Evolutionary conservation across 306 rosid species (phyloP).

Genomic region (Gastrolobium bilobum): DNA sequence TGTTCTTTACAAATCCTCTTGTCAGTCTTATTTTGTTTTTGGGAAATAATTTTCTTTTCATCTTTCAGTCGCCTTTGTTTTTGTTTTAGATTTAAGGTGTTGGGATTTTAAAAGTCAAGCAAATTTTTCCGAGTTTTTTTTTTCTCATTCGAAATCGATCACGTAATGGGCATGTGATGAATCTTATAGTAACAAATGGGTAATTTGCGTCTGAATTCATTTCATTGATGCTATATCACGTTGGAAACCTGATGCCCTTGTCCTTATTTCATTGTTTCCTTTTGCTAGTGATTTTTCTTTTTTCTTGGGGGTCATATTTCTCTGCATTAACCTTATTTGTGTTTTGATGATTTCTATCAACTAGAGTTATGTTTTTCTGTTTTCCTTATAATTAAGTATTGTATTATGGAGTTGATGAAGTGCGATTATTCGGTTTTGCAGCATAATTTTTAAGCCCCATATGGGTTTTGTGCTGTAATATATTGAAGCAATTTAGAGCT

Average conservation of each 20-base stretch:
- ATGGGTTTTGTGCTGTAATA: background rate
- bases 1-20: background rate
- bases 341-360: background rate
- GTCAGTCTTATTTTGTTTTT: too few species aligned
- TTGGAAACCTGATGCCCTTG: slow-evolving; percentile 60
- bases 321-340: background rate
- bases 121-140: background rate
- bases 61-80: background rate
- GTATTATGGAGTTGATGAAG: background rate
- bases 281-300: background rate
- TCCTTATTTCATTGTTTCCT: background rate
- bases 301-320: background rate
- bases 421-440: too few species aligned
- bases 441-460: too few species aligned
- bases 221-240: slow-evolving; percentile 59
- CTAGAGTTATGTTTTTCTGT: background rate
- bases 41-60: background rate
- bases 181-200: slow-evolving; percentile 47
- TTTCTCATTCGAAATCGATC: background rate
- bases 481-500: too few species aligned
- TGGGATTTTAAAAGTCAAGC: too few species aligned
- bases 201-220: slow-evolving; percentile 62
- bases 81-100: background rate
- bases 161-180: slow-evolving; percentile 50
- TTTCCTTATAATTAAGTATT: too few species aligned